Conservation (phyloP, 495 filamentous ascomycete species). For the Aspergillus sclerotioniger region DNA sequence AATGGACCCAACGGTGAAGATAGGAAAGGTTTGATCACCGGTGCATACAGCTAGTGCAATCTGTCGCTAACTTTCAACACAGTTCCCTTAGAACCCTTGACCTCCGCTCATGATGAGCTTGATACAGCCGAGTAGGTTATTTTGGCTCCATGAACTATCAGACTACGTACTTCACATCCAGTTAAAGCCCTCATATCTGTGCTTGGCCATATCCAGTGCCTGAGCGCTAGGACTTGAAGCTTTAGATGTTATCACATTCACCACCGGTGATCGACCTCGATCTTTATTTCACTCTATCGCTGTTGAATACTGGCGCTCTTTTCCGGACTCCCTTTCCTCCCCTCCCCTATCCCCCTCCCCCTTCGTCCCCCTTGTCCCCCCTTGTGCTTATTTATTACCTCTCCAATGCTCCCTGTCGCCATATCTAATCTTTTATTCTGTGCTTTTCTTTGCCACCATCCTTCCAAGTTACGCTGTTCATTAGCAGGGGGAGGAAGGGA, state of each 20-base stretch:
- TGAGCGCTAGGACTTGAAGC: background rate
- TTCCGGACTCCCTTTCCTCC: background rate
- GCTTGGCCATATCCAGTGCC: background rate
- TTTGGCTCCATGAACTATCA: conserved; percentile 16
- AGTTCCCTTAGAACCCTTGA: conserved; percentile 67
- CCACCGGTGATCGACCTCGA: conserved; percentile 9
- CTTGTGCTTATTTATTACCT: conserved; percentile 8
- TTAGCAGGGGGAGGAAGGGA: conserved; percentile 5
- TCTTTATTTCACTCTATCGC: conserved; percentile 3
- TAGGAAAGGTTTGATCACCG: conserved; percentile 73
- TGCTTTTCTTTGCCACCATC: conserved; percentile 3
- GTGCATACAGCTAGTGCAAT: background rate
- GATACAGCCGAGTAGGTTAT: conserved; percentile 85
- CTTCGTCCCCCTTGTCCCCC: background rate
- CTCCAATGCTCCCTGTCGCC: background rate
- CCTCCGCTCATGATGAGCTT: conserved; percentile 89
- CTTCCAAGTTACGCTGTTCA: background rate
- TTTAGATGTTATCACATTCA: background rate
- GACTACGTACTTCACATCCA: background rate
- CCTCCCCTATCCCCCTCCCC: conserved; percentile 2
- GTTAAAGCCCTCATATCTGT: background rate
- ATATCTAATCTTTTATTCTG: background rate
- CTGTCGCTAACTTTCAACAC: conserved; percentile 7
- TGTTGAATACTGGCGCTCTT: conserved; percentile 1
- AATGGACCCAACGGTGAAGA: conserved; percentile 60